Evolutionary conservation across 2,329 filamentous ascomycete species (phyloP), one percentile per base, ranked within the genome.

Genomic region (Scytalidium sp.): DNA sequence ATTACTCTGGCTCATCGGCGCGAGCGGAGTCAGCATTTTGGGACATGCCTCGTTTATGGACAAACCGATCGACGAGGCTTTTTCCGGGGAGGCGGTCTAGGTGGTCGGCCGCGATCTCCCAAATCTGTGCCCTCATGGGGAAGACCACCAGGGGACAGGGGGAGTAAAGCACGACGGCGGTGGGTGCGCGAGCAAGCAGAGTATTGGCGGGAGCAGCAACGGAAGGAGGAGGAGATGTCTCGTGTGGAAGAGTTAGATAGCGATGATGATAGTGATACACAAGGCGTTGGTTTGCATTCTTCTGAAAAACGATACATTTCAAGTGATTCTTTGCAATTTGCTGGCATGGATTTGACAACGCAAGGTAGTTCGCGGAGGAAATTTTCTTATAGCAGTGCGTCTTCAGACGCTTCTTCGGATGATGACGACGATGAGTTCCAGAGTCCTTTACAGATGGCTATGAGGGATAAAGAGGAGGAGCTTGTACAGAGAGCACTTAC

Each of bases 61-160:
- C 71, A 97, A 96, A 83, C 93, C 93, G 52, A 96, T 97, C 79
- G 94, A 97, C 85, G 93, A 95, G 92, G 92, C 92, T 97, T 99
- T 99, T 97, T 97, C 93, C 81, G 94, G 95, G 92, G 94, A 99
- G 93, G 93, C 94, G 92, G 94, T 99, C 88, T 99, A 97, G 85
- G 82, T 95, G 92, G 92, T 97, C 94, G 93, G 90, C 93, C 93
- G 94, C 94, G 88, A 94, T 87, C 92, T 96, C 93, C 92, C 82
- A 80, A 85, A 84, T 75, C 73, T 80, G 85, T 87, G 91, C 91
- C 92, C 89, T 86, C 79, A 83, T 92, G 89, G 93, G 93, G 92
- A 97, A 97, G 93, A 97, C 90, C 91, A 94, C 88, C 90, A 81
- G 88, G 90, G 88, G 88, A 85, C 81, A 83, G 79, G 74, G 79